Base-by-base conservation (phyloP, 495 filamentous ascomycete species). In the Podospora sp. region DNA sequence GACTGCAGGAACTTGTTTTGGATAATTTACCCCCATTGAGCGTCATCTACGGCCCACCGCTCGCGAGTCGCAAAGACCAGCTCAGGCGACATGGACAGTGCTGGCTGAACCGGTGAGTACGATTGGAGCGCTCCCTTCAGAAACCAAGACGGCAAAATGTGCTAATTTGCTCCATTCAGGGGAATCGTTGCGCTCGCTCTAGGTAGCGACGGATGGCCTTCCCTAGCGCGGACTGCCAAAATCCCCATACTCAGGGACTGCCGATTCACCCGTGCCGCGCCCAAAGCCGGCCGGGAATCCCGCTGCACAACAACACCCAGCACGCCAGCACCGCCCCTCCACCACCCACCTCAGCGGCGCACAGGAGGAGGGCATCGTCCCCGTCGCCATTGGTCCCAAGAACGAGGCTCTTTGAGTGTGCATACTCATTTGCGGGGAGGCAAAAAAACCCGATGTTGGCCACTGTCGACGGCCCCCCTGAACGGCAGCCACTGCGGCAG, bases 221-320 rank as follows among this genome's bases (percentile, higher is more conserved):
- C 16, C 40, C 40, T 46, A 46, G 40, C 33, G 18, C 9, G 36
- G 5, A 6, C 6, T 27, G 20, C 18, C 60, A 14, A 40, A 18
- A 4, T 40, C 62, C 24, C 20, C 16, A n/a, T 16, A 25, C 3
- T 8, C 35, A 36, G 25, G 12, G 1, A 18, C 52, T 72, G 62
- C 69, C 65, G 52, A 65, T 69, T 71, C 70, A 71, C n/a, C 72
- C 72, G 70, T 65, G 59, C 72, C 70, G 67, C 66, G 22, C 55
- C 40, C 26, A 60, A 36, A 25, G 33, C 60, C 36, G 26, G 35
- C 60, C 21, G 36, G n/a, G n/a, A 25, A 12, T 16, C 9, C 33
- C 36, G 21, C 36, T 33, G n/a, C 26, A 36, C n/a, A 29, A n/a
- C 24, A 21, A 27, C 29, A 21, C 18, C n/a, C n/a, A n/a, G n/a